Evolutionary conservation across 345 rosid genomes (phyloP), one percentile per base, ranked within the genome.

Genomic region (Eutrema heterophyllum): DNA sequence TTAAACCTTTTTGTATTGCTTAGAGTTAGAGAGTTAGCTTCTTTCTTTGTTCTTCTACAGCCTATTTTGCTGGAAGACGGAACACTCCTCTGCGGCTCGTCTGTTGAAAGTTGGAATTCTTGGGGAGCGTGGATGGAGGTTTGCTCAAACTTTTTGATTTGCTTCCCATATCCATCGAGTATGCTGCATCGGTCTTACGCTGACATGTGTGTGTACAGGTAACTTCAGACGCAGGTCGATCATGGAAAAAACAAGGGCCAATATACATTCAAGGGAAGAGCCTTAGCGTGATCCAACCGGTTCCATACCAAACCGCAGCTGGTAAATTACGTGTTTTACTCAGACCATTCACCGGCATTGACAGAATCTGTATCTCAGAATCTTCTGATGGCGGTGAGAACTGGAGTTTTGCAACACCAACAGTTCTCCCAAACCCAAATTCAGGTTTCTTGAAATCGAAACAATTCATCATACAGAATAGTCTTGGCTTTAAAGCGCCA

Each of bases 81-180:
- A 16, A 63, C 46, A 50, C 80, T 95, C 76, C 88, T 95, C 39
- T 95, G 97, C 46, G 96, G 97, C 80, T 89, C 97, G 58, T 95
- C 97, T 3, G 82, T 89, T 26, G 97, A 91, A 81, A 91, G 97
- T 71, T 94, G 97, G 97, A 91, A 94, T 64, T 91, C 97, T 62
- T 91, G 97, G 96, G 97, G 99, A 39, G 79, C 93, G 9, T 91
- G 97, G 97, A 81, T 89, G 75, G 96, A 94, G 97, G 99, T 94
- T 77, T 35, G 5, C 24, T 7, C 35, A 45, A 13, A 0, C 33
- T 8, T 6, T 43, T 10, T 53, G 3, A 3, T 44, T 56, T 4
- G 33, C 6, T n/a, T 54, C 21, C 35, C 49, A 30, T 5, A 24
- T n/a, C 41, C 10, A 1, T 69, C 50, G 49, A 54, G 49, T 9